These are phyloP conservation scores for Saccharomycopsis hybrid DNA, from an alignment of 1,139 yeast genomes.

Conservation along the genomic window DNA sequence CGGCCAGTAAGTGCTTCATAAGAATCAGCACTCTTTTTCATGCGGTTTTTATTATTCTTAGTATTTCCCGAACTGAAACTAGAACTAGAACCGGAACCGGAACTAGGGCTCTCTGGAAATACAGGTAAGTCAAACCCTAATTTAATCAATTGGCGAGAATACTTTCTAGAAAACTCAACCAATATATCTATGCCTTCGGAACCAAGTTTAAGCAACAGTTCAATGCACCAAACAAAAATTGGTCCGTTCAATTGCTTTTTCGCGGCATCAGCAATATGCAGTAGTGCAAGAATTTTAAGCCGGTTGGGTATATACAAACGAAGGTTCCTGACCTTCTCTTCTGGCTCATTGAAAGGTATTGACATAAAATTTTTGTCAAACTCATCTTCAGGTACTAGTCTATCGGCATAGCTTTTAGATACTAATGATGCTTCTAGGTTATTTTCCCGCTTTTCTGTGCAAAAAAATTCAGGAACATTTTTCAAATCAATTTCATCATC, in stretches of 20 bases:
- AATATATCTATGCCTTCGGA: constrained; percentile 14
- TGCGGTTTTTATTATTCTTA: too few species aligned
- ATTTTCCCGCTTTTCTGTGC: not conserved
- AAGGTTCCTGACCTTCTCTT: constrained; percentile 1
- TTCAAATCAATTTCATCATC: constrained; percentile 13
- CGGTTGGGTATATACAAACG: constrained; percentile 15
- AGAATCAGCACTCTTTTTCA: too few species aligned
- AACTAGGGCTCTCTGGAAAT: too few species aligned
- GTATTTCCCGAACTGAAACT: too few species aligned
- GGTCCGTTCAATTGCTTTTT: not conserved
- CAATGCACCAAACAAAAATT: constrained; percentile 7
- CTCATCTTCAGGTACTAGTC: not conserved
- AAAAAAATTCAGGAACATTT: constrained; percentile 11
- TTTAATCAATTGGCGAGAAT: not conserved
- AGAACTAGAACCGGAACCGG: too few species aligned
- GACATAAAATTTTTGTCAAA: constrained; percentile 16
- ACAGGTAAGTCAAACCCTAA: not conserved
- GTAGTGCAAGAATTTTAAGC: constrained; percentile 14
- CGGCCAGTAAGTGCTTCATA: too few species aligned
- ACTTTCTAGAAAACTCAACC: constrained; percentile 11
- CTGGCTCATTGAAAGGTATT: constrained; percentile 11
- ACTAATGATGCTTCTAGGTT: not conserved
- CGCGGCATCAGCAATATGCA: constrained; percentile 13
- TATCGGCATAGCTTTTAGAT: not conserved
- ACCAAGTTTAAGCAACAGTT: constrained; percentile 12